A percentile compares a stretch with the other conserved stretches of the same genome.
Conservation (phyloP, 2,329 filamentous ascomycete genomes). For the Ceratocystiopsis brevicomis region DNA sequence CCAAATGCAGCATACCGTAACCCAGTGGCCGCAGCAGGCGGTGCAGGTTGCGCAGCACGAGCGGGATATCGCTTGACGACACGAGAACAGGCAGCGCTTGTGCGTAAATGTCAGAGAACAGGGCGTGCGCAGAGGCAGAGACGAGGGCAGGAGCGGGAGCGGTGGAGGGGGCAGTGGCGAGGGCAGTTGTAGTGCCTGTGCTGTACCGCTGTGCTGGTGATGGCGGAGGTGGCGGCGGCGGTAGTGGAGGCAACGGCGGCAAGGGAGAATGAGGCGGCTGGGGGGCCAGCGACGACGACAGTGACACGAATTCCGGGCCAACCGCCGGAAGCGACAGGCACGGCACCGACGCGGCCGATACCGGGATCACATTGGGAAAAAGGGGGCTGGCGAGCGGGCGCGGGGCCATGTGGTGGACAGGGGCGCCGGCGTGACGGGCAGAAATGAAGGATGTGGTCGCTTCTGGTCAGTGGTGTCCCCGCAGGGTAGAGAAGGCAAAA, state of each 20-base stretch:
- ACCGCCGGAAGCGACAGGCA: conserved; percentile 18
- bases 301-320: no score
- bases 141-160: conserved; percentile 9
- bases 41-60: conserved; percentile 35
- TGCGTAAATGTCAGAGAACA: conserved; percentile 31
- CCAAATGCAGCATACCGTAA: conserved; percentile 37
- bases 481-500: no score
- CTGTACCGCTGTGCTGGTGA: no score
- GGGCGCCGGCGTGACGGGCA: conserved; percentile 20
- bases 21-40: conserved; percentile 36
- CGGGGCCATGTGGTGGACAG: conserved; percentile 28
- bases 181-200: no score
- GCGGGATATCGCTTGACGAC: conserved; percentile 35
- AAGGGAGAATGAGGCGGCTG: no score
- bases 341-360: conserved; percentile 20
- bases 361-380: conserved; percentile 22
- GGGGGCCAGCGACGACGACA: no score
- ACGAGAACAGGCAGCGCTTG: conserved; percentile 38
- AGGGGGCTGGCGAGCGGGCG: conserved; percentile 19
- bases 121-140: conserved; percentile 20
- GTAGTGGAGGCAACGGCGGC: no score
- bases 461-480: conserved; percentile 9
- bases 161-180: no score
- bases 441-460: conserved; percentile 32
- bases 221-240: no score